Conservation (phyloP, 1,139 yeast genomes). For the Taiozyma sp. region DNA sequence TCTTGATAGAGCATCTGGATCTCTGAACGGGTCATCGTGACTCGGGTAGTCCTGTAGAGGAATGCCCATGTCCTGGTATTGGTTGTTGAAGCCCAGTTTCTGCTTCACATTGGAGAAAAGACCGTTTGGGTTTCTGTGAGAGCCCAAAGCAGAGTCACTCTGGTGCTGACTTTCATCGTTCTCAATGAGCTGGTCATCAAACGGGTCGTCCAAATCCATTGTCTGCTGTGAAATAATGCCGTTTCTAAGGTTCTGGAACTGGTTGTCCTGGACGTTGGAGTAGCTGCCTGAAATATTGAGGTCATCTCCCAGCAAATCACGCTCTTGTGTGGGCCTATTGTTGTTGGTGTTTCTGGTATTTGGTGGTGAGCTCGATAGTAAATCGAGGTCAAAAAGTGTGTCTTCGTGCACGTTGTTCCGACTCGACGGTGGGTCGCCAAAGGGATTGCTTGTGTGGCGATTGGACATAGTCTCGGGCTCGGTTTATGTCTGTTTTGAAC, state of each 20-base stretch:
- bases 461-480: neutral
- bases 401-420: constrained; percentile 9
- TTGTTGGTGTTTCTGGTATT: neutral
- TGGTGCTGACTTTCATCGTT: constrained; percentile 23
- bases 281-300: constrained; percentile 10
- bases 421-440: neutral
- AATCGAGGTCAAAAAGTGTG: constrained; percentile 27
- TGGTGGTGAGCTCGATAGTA: constrained; percentile 15
- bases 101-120: constrained; percentile 18
- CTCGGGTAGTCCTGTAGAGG: constrained; percentile 23
- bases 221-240: constrained; percentile 27
- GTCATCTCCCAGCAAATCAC: constrained; percentile 15
- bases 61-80: constrained; percentile 30
- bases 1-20: constrained; percentile 14
- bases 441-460: constrained; percentile 1
- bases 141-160: constrained; percentile 5
- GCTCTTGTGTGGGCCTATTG: constrained; percentile 8
- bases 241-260: constrained; percentile 17
- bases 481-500: neutral
- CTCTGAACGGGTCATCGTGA: constrained; percentile 23
- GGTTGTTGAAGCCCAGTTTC: constrained; percentile 18
- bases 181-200: constrained; percentile 25
- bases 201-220: constrained; percentile 29
- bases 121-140: constrained; percentile 6
- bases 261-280: constrained; percentile 3